A percentile compares a stretch with the other conserved stretches of the same genome.
Evolutionary conservation across 208 protist genomes (phyloP).

Genomic region (Trypanosoma melophagium): DNA sequence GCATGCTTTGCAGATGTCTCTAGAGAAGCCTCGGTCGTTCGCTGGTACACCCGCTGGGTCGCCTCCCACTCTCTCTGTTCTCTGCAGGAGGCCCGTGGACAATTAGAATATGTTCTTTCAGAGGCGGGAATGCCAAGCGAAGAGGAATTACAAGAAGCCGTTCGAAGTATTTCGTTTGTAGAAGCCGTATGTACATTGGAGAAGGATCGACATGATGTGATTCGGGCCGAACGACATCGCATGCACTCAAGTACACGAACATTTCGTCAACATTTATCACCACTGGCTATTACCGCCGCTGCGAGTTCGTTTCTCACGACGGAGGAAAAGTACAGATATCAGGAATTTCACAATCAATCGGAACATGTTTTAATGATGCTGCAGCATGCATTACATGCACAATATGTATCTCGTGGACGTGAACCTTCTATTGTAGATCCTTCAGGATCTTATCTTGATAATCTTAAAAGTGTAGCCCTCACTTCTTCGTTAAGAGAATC

Average conservation of each 20-base stretch:
- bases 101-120: conserved; percentile 77
- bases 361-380: conserved; percentile 74
- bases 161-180: conserved; percentile 49
- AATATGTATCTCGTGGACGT: conserved; percentile 19
- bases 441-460: not conserved
- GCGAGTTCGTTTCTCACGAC: conserved; percentile 68
- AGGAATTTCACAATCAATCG: conserved; percentile 84
- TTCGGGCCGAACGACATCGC: conserved; percentile 70
- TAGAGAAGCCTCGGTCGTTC: conserved; percentile 66
- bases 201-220: conserved; percentile 59
- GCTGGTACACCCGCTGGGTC: conserved; percentile 87
- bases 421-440: conserved; percentile 10
- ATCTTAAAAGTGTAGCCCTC: not conserved
- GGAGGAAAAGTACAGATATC: conserved; percentile 87
- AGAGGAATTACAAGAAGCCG: conserved; percentile 47
- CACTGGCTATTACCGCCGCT: conserved; percentile 48
- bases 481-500: not conserved
- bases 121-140: conserved; percentile 51
- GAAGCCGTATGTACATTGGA: conserved; percentile 63
- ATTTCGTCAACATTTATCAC: conserved; percentile 59
- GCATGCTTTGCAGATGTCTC: conserved; percentile 59
- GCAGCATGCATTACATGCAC: conserved; percentile 56
- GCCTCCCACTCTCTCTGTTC: conserved; percentile 74
- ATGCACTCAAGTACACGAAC: conserved; percentile 71
- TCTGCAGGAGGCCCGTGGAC: conserved; percentile 68